A percentile compares a stretch with the other conserved stretches of the same genome.
These are phyloP conservation scores for Apiospora arundinis DNA, from an alignment of 2,329 filamentous ascomycete genomes.

Conservation along the genomic window DNA sequence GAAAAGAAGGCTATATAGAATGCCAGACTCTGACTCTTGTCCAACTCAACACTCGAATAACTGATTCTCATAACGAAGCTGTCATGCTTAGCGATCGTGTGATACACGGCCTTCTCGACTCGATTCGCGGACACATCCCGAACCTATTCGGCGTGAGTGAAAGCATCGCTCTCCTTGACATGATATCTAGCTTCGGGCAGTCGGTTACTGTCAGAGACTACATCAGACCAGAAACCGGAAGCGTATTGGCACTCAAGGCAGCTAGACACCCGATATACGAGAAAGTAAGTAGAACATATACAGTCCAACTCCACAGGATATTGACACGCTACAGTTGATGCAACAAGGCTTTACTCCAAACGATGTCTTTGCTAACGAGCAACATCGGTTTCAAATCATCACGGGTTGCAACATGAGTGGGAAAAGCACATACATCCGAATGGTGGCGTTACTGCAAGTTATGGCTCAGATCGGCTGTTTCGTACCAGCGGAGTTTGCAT, in stretches of 20 bases:
- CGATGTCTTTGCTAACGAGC: constrained; percentile 82
- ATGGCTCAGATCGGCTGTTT: constrained; percentile 96
- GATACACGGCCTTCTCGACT: constrained; percentile 72
- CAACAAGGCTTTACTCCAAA: constrained; percentile 80
- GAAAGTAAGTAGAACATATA: constrained; percentile 50
- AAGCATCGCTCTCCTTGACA: constrained; percentile 84
- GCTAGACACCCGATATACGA: constrained; percentile 83
- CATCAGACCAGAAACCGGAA: constrained; percentile 70
- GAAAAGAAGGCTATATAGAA: constrained; percentile 78
- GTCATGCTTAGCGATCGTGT: constrained; percentile 81
- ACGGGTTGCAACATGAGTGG: constrained; percentile 99
- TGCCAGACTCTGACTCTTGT: constrained; percentile 87
- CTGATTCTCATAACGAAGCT: constrained; percentile 83
- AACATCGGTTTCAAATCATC: constrained; percentile 87
- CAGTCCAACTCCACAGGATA: neutral
- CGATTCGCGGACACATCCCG: constrained; percentile 75
- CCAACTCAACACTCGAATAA: constrained; percentile 79
- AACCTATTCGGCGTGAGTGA: constrained; percentile 85
- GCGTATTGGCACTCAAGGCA: constrained; percentile 73
- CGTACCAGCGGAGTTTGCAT: constrained; percentile 84
- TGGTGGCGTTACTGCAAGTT: constrained; percentile 81
- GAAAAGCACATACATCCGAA: constrained; percentile 93
- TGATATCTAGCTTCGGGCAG: constrained; percentile 80
- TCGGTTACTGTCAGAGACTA: constrained; percentile 67
- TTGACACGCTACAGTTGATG: constrained; percentile 56